phyloP scores from a whole-genome alignment of 2,329 filamentous ascomycete species.

The Talaromyces piceae region DNA sequence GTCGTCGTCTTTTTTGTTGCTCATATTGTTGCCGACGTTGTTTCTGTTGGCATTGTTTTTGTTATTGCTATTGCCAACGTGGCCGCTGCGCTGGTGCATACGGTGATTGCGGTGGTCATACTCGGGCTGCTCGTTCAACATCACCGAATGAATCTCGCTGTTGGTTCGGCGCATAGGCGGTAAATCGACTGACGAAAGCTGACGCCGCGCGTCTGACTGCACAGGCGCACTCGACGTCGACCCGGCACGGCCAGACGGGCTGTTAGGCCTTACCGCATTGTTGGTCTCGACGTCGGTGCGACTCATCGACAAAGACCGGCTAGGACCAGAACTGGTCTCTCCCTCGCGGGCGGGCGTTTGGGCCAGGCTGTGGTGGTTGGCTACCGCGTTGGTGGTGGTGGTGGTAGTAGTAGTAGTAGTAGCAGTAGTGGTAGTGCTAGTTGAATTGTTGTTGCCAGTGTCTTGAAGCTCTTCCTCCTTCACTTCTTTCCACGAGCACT shows the following conservation, averaged over 20 bases:
- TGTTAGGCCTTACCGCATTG: no score
- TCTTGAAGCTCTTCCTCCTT: slow-evolving; percentile 58
- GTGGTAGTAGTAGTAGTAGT: background rate
- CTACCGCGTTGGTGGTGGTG: slow-evolving; percentile 1
- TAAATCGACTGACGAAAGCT: slow-evolving; percentile 2
- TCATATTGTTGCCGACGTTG: background rate
- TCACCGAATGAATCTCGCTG: slow-evolving; percentile 28
- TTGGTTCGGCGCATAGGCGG: slow-evolving; percentile 28
- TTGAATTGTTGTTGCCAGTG: no score
- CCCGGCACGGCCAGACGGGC: background rate
- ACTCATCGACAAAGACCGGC: background rate
- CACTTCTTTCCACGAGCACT: slow-evolving; percentile 79
- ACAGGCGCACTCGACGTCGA: slow-evolving; percentile 19
- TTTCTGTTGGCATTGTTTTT: background rate
- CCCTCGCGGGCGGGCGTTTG: background rate
- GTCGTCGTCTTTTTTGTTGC: background rate
- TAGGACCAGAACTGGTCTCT: background rate
- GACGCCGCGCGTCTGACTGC: no score
- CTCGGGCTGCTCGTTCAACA: slow-evolving; percentile 13
- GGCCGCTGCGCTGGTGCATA: background rate
- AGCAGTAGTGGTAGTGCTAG: no score
- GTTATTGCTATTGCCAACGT: background rate
- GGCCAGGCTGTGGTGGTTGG: background rate
- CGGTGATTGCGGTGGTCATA: slow-evolving; percentile 12
- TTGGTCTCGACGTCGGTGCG: background rate